Percentiles rank a stretch among this genome's conserved stretches.
phyloP scores from a whole-genome alignment of 192 early-diverging fungal genomes.

The Coemansia sp. region DNA sequence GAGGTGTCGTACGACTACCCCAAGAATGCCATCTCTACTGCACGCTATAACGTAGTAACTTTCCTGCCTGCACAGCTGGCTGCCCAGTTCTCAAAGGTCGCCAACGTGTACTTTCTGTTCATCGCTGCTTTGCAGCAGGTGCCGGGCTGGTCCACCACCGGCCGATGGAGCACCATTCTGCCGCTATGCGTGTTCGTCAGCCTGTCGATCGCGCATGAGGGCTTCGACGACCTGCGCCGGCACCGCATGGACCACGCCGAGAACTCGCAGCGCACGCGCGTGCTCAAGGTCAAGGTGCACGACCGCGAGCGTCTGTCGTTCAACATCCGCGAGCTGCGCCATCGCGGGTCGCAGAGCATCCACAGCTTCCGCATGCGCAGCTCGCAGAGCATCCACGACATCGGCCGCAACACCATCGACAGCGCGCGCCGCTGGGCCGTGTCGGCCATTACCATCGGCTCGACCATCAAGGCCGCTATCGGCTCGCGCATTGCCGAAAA shows the following conservation, averaged over 20 bases:
- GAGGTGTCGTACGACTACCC: slow-evolving; percentile 55
- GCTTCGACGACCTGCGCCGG: slow-evolving; percentile 67
- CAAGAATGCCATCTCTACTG: slow-evolving; percentile 60
- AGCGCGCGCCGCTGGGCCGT: slow-evolving; percentile 32
- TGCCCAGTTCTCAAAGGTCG: slow-evolving; percentile 93
- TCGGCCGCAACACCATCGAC: slow-evolving; percentile 27
- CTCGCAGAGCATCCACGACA: slow-evolving; percentile 47
- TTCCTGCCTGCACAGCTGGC: slow-evolving; percentile 95
- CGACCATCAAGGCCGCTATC: slow-evolving; percentile 22
- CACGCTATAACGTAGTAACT: slow-evolving; percentile 80
- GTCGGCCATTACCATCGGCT: slow-evolving; percentile 19
- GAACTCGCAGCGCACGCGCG: slow-evolving; percentile 57
- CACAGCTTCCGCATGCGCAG: slow-evolving; percentile 51
- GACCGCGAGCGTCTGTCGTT: slow-evolving; percentile 55
- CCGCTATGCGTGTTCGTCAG: slow-evolving; percentile 72
- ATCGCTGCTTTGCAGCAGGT: slow-evolving; percentile 82
- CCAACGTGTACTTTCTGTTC: slow-evolving; percentile 94
- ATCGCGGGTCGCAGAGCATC: slow-evolving; percentile 51
- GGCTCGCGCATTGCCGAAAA: slow-evolving; percentile 41
- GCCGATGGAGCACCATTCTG: slow-evolving; percentile 72
- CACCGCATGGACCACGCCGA: slow-evolving; percentile 64
- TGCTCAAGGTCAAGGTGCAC: slow-evolving; percentile 58
- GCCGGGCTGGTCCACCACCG: slow-evolving; percentile 71
- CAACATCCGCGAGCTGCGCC: slow-evolving; percentile 37
- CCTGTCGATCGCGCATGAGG: slow-evolving; percentile 76